Conservation (phyloP, 495 filamentous ascomycete species). For the Xylaria curta region DNA sequence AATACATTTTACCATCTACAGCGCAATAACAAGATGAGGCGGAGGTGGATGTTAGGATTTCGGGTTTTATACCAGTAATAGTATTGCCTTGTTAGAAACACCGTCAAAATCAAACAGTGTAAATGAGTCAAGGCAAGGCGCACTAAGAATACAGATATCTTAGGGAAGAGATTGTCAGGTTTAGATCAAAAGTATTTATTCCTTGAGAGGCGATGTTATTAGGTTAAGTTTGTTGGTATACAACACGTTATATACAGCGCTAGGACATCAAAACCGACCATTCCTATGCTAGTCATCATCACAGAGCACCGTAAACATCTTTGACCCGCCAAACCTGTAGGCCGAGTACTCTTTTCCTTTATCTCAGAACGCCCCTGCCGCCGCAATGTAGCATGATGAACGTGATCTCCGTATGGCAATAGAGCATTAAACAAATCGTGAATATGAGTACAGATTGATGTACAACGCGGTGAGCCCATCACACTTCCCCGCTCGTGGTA, state of each 20-base stretch:
- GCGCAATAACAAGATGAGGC: too few species aligned
- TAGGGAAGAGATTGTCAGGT: not conserved
- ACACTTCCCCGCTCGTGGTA: conserved; percentile 40
- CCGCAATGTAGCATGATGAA: conserved; percentile 38
- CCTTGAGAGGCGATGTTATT: conserved; percentile 46
- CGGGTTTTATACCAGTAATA: not conserved
- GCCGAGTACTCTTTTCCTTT: conserved; percentile 43
- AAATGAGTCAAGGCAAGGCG: not conserved
- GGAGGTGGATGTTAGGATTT: not conserved
- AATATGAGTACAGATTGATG: conserved; percentile 56
- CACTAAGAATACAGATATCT: not conserved
- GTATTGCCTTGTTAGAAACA: not conserved
- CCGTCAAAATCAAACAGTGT: not conserved
- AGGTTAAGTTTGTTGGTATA: conserved; percentile 34
- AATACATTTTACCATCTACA: too few species aligned
- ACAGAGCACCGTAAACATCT: conserved; percentile 35
- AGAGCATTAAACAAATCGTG: conserved; percentile 35
- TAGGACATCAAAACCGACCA: conserved; percentile 28
- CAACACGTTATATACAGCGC: conserved; percentile 40
- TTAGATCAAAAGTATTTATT: not conserved
- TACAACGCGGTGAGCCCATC: conserved; percentile 42
- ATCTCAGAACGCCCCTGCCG: conserved; percentile 58
- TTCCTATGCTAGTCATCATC: conserved; percentile 37
- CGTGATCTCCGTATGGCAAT: conserved; percentile 43
- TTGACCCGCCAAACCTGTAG: conserved; percentile 32